Base-by-base conservation (phyloP, 163 green algal genomes). In the Scenedesmus sp. region DNA sequence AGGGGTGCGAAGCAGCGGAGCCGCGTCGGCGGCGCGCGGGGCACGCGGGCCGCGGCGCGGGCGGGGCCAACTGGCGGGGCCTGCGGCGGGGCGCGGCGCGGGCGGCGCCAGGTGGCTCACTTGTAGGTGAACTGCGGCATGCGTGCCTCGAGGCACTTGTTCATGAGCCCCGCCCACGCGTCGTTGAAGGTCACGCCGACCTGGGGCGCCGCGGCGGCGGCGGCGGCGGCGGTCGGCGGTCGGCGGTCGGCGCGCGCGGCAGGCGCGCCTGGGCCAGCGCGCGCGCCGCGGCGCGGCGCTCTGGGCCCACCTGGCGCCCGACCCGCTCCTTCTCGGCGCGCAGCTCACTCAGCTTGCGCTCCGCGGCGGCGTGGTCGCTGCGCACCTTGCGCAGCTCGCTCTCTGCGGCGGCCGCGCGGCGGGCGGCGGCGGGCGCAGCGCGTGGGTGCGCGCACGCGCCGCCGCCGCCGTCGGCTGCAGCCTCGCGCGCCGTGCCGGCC, bases 51-150 rank as follows among this genome's bases (percentile, higher is more conserved):
- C n/a, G n/a, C n/a, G n/a, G n/a, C n/a, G n/a, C n/a, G n/a, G n/a
- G n/a, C n/a, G n/a, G n/a, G n/a, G n/a, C n/a, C n/a, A n/a, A n/a
- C n/a, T n/a, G n/a, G n/a, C n/a, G n/a, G n/a, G n/a, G n/a, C n/a
- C n/a, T n/a, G n/a, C n/a, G n/a, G n/a, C n/a, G n/a, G n/a, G n/a
- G n/a, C 50, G 66, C 45, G 4, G n/a, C 28, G 10, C 11, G 22
- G 18, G 1, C 33, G 9, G 36, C 44, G 72, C 26, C 26, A 51
- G n/a, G n/a, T n/a, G n/a, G 39, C 69, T 54, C 33, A 77, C 69
- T 77, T 77, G 80, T 88, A 96, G 5, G 75, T 90, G 84, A 96
- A 96, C 83, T 95, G 93, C 31, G 94, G 89, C 34, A 88, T 84
- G 6, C 87, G 73, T 5, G 60, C 50, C 39, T 86, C 62, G 31